Base-by-base conservation (phyloP, 768 basidiomycete genomes). In the Termitomyces titanicus region DNA sequence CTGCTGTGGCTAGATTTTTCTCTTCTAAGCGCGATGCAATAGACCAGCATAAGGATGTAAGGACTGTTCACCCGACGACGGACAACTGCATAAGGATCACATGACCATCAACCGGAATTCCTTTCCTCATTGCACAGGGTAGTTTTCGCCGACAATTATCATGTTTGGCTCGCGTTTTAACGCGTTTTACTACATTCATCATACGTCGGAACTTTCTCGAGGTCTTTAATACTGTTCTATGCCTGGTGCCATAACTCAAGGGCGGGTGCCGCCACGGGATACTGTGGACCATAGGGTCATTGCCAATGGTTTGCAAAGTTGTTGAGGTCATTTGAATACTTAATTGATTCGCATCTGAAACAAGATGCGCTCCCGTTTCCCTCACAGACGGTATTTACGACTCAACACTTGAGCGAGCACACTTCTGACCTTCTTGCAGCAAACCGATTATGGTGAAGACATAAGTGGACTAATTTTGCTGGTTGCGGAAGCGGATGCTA, bases 371-470 rank as follows among this genome's bases (percentile, higher is more conserved):
- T 53, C 22, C 47, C 51, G 6, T 39, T 44, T 31, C 24, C 48
- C 9, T 58, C 57, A 1, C 52, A 54, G 37, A 51, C 43, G 34
- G 51, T 57, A 43, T 34, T 35, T 20, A 1, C 7, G 2, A 17
- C 18, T 9, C 29, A 39, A 15, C 24, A 3, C 27, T 22, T 10
- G 18, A 49, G 3, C 35, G 5, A 39, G 18, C 15, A 33, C 31
- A 2, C 17, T 22, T 9, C 18, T 33, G n/a, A 18, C 45, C 18
- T 50, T 9, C 15, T 27, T 37, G 34, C 12, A 61, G 59, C 56
- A 57, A 24, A 55, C 53, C 34, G 56, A 57, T 7, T 55, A 52
- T 17, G 59, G 56, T 12, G 59, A 54, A 17, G 53, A 61, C 34
- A 60, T 54, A 17, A 45, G 29, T 8, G 20, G 31, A 11, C 48